Evolutionary conservation across 495 filamentous ascomycete genomes (phyloP), one percentile per base, ranked within the genome.

Genomic region (Baudoinia panamericana): DNA sequence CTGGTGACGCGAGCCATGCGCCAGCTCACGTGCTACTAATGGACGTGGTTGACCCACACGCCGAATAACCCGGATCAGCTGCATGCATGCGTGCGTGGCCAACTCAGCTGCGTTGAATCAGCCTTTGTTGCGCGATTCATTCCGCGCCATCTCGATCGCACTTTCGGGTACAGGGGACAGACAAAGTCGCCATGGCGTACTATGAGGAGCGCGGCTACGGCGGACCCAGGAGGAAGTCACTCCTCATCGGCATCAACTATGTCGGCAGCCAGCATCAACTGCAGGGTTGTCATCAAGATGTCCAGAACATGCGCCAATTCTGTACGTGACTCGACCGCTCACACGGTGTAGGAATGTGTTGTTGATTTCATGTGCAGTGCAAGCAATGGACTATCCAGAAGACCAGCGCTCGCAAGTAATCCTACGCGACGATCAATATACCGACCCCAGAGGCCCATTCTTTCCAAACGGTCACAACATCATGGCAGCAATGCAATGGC

Each of bases 211-310:
- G 15, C 11, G 16, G 13, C 8, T 2, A 12, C 36, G 36, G 24
- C 25, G 20, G 33, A 8, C 36, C 23, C 11, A 66, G 66, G 40
- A 70, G 62, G 45, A 72, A 76, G 45, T 65, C 69, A 30, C 67
- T 77, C 24, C 54, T 76, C 13, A 75, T 76, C 34, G 72, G 72
- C 27, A 75, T 76, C 54, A 76, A 75, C 58, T 76, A 76, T 52
- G 60, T 56, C n/a, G 72, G 72, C 46, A 60, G 60, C 18, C 43
- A 61, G 0, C 63, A 73, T 33, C 55, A 62, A 35, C 59, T 76
- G 18, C 57, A 63, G 19, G 72, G 72, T 16, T 76, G 72, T 52
- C 66, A 73, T 51, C 68, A 72, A 40, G 72, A 76, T 46, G 62
- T 67, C 17, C 49, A 64, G 27, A 73, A 74, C 49, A 56, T 73